Evolutionary conservation across 176 grass and related monocot genomes (phyloP), one percentile per base, ranked within the genome.

Genomic region (Secale cereale): DNA sequence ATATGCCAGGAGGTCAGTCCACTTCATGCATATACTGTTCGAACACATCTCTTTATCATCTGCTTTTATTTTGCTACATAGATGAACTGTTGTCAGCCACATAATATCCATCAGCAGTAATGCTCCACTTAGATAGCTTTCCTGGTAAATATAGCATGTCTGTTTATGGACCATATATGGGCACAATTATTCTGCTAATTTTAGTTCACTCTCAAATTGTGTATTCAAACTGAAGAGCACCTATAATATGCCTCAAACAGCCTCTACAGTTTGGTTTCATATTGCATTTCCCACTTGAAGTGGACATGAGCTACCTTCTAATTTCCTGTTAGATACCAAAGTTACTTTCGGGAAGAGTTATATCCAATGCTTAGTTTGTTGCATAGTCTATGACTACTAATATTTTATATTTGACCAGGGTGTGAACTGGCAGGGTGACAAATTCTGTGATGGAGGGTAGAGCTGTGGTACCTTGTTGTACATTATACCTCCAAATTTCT

Each of bases 1-100:
- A 83, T 92, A 86, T 96, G 86, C 75, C 81, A 90, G 59, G 91
- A 89, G 91, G 97, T 99, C 66, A 87, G 90, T 92, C 54, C 35
- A 61, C 74, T 81, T 71, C 2, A 76, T 32, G 20, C 52, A 31
- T 80, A 73, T 77, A 76, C 62, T 6, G 16, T 40, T 76, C 29
- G 70, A 80, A 83, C 61, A 72, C 50, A 41, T 79, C 16, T 37
- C 25, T 27, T 72, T 25, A 35, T 54, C 83, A 17, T 80, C 59
- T 84, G 12, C 23, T 26, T 6, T 64, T 81, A 46, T 65, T 75
- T 37, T 82, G 60, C 31, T 64, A 33, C 22, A 29, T 31, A 74
- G 29, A 40, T 85, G 62, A 35, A 65, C 23, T 5, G 1, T 78
- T 78, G 15, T 41, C 23, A 63, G 23, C 77, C 5, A 35, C 59